phyloP scores from a whole-genome alignment of 2,329 filamentous ascomycete genomes.

The Leptodontidium sp. region DNA sequence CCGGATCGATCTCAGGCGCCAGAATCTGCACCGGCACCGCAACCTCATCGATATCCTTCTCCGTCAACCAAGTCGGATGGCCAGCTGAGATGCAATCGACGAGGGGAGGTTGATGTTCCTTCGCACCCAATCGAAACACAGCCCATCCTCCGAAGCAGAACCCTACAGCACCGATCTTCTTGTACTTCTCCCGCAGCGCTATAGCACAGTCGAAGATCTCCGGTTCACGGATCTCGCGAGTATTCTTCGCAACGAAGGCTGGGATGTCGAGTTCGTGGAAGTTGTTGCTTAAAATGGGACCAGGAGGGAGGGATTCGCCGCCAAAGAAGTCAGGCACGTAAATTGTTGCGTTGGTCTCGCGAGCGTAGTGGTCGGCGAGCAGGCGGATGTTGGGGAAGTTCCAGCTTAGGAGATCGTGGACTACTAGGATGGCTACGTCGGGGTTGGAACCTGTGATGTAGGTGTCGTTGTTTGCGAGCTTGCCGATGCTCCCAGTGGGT shows the following conservation, averaged over 20 bases:
- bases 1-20: constrained; percentile 57
- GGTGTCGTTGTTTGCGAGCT: constrained; percentile 45
- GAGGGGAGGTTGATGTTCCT: constrained; percentile 50
- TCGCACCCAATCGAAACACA: constrained; percentile 33
- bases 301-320: constrained; percentile 29
- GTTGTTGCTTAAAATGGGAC: constrained; percentile 24
- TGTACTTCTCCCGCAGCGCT: constrained; percentile 25
- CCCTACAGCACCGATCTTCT: constrained; percentile 33
- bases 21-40: constrained; percentile 60
- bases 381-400: constrained; percentile 54
- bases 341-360: constrained; percentile 54
- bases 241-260: constrained; percentile 29
- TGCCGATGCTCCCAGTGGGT: constrained; percentile 48
- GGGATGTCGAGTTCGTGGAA: constrained; percentile 46
- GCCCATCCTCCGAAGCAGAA: constrained; percentile 40
- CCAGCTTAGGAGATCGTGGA: constrained; percentile 55
- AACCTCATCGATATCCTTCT: constrained; percentile 55
- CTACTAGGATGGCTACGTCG: constrained; percentile 48
- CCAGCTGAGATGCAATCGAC: constrained; percentile 36
- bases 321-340: constrained; percentile 49
- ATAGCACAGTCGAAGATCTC: constrained; percentile 34
- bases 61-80: constrained; percentile 49
- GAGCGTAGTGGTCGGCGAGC: constrained; percentile 56
- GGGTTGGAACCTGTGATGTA: constrained; percentile 51
- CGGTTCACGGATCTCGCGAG: constrained; percentile 32